These are phyloP conservation scores for Thyridium curvatum DNA, from an alignment of 2,329 filamentous ascomycete genomes.

Conservation along the genomic window DNA sequence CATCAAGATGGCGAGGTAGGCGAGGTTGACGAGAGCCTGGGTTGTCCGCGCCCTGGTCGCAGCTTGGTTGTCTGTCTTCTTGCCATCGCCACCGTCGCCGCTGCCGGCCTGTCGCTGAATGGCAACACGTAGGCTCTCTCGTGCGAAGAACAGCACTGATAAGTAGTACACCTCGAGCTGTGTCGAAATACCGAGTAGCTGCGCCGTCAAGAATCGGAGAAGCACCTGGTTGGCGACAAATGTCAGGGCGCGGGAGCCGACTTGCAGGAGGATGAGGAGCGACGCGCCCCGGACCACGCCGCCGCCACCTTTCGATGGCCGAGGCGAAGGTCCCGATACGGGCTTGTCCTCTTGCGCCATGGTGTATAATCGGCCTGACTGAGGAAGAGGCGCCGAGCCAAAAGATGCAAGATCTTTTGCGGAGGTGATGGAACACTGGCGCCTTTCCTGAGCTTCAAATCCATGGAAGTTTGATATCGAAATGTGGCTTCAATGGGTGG, in stretches of 20 bases:
- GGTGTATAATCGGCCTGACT: too few relatives aligned
- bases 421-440: too few relatives aligned
- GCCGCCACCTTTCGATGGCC: too few relatives aligned
- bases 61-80: slow-evolving; percentile 14
- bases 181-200: slow-evolving; percentile 75
- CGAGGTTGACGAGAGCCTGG: slow-evolving; percentile 82
- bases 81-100: slow-evolving; percentile 10
- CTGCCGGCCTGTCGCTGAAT: slow-evolving; percentile 64
- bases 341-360: too few relatives aligned
- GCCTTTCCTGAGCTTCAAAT: too few relatives aligned
- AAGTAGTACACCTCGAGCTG: slow-evolving; percentile 92
- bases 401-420: too few relatives aligned
- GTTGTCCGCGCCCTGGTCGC: slow-evolving; percentile 25
- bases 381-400: too few relatives aligned
- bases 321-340: too few relatives aligned
- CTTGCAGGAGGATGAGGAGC: slow-evolving; percentile 80
- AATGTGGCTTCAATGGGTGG: too few relatives aligned
- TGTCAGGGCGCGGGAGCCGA: slow-evolving; percentile 80
- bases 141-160: slow-evolving; percentile 87
- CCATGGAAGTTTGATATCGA: too few relatives aligned
- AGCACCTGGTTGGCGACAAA: slow-evolving; percentile 90
- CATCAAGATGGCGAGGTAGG: slow-evolving; percentile 69
- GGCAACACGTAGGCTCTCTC: slow-evolving; percentile 86
- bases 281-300: slow-evolving; percentile 63
- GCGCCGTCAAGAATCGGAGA: slow-evolving; percentile 79